Base-by-base conservation (phyloP, 2,329 filamentous ascomycete species). In the Metarhizium humberi region DNA sequence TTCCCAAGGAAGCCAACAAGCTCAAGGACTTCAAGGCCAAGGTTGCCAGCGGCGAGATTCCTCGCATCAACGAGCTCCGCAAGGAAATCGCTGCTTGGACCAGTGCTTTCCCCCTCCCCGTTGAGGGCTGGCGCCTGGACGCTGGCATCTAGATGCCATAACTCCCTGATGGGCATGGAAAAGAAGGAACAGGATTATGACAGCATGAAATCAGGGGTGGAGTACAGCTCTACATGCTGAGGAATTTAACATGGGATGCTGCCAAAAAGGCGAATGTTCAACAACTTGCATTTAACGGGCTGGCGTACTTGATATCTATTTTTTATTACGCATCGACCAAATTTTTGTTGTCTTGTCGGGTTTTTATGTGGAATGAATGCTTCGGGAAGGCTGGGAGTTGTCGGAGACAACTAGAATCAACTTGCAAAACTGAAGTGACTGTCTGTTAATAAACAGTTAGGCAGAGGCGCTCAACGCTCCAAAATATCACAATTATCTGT, bases 21-120 rank as follows among this genome's bases (percentile, higher is more conserved):
- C 89, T 95, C 73, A 97, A 97, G 86, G 94, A 99, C 80, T 97
- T 99, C 87, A 95, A 92, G 82, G 85, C 84, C 71, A 92, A 90
- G 82, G 90, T 96, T 59, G 83, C 88, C 56, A 77, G 80, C 63
- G 92, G 90, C 61, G 82, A 87, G 68, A 80, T 95, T 51, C 74
- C 82, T 58, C 88, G 92, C 78, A 92, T 99, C 75, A 85, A 88
- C 71, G 82, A 80, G 63, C 81, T 96, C 71, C 88, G 86, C 78
- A 87, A 90, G 78, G 92, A 97, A 81, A 91, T 99, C 71, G 79
- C 90, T 50, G 76, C 76, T 51, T 99, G 92, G 92, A 90, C 89
- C 69, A 81, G 80, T 70, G 84, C 82, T 63, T 99, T 96, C 88
- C 94, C 94, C 68, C 87, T 99, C 59, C 94, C 94, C 58, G 86